These are phyloP conservation scores for Diaporthe sp. DNA, from an alignment of 2,329 filamentous ascomycete species.

Conservation along the genomic window DNA sequence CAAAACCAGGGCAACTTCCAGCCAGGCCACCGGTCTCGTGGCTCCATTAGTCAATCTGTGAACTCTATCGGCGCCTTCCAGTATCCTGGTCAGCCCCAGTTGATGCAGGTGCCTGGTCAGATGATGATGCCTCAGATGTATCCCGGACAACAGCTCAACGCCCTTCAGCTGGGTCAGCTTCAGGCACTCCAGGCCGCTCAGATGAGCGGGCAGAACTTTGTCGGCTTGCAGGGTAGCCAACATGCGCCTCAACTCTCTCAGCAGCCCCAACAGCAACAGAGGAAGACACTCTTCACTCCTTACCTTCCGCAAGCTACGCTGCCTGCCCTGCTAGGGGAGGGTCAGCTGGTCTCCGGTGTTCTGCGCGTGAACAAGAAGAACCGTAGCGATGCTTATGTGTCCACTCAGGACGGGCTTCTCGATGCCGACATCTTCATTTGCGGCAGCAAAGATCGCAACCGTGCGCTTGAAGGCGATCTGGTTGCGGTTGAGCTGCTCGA, in stretches of 20 bases:
- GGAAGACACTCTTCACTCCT: slow-evolving; percentile 98
- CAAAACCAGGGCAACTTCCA: slow-evolving; percentile 82
- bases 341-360: slow-evolving; percentile 95
- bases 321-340: slow-evolving; percentile 89
- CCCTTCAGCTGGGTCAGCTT: slow-evolving; percentile 88
- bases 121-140: slow-evolving; percentile 91
- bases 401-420: slow-evolving; percentile 85
- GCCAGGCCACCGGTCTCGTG: slow-evolving; percentile 88
- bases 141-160: slow-evolving; percentile 85
- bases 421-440: slow-evolving; percentile 99
- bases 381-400: slow-evolving; percentile 97
- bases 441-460: slow-evolving; percentile 98
- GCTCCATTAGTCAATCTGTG: slow-evolving; percentile 87
- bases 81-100: slow-evolving; percentile 87
- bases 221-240: slow-evolving; percentile 77
- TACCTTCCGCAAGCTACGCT: slow-evolving; percentile 96
- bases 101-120: slow-evolving; percentile 88
- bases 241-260: slow-evolving; percentile 76
- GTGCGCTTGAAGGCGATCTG: slow-evolving; percentile 94
- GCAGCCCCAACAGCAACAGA: slow-evolving; percentile 87
- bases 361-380: slow-evolving; percentile 99
- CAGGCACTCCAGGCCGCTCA: slow-evolving; percentile 93
- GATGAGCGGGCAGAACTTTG: slow-evolving; percentile 81
- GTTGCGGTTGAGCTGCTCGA: slow-evolving; percentile 97
- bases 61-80: slow-evolving; percentile 88